phyloP scores from a whole-genome alignment of 345 rosid species.

The Erucastrum elatum region DNA sequence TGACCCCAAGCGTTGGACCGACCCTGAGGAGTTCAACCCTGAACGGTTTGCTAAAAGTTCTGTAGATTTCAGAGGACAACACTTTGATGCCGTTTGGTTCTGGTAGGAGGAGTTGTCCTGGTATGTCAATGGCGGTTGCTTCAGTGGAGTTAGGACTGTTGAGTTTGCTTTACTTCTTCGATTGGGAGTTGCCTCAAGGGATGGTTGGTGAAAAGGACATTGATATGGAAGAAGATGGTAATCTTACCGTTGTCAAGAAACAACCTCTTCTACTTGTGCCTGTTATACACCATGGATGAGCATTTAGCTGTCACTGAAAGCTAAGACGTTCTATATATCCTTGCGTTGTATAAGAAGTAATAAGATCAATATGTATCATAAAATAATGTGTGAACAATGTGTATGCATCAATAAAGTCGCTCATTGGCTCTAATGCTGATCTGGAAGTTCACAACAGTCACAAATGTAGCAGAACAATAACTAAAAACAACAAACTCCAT shows the following conservation, averaged over 20 bases:
- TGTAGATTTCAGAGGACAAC: conserved; percentile 7
- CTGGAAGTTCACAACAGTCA: background rate
- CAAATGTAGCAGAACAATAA: background rate
- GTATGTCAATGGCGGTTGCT: conserved; percentile 1
- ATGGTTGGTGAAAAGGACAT: background rate
- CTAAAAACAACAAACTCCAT: background rate
- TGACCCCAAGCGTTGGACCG: conserved; percentile 13
- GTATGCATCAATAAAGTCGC: background rate
- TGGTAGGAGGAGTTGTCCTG: conserved; percentile 26
- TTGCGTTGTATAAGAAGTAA: background rate
- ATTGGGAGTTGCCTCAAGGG: conserved; percentile 21
- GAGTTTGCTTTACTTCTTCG: conserved; percentile 19
- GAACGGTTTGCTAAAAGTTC: conserved; percentile 5
- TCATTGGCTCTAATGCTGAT: background rate
- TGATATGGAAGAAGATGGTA: conserved; percentile 25
- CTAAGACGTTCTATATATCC: background rate
- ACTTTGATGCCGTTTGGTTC: conserved; percentile 24
- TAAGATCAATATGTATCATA: background rate
- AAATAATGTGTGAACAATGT: no score
- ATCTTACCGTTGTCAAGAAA: conserved; percentile 18
- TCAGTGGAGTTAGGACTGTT: conserved; percentile 19
- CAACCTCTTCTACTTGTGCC: conserved; percentile 24
- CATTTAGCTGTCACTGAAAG: background rate
- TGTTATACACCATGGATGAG: background rate
- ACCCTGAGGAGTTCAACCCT: conserved; percentile 21